phyloP scores from a whole-genome alignment of 495 filamentous ascomycete genomes.

The Annulohypoxylon bovei region DNA sequence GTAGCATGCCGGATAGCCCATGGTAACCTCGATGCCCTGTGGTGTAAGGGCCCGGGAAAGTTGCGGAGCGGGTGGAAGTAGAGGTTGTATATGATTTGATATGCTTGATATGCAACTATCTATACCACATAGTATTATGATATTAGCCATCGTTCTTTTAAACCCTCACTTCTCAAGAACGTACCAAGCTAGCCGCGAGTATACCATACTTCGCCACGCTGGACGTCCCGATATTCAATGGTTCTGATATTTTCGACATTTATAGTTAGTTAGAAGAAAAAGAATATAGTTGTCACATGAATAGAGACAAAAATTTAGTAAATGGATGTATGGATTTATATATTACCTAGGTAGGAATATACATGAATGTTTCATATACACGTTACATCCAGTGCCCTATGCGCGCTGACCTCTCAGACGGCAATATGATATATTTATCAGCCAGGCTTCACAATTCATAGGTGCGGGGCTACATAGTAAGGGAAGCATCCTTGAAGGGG shows the following conservation, averaged over 20 bases:
- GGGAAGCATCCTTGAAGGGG: not conserved
- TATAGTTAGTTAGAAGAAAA: not conserved
- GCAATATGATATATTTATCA: not conserved
- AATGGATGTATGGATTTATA: not conserved
- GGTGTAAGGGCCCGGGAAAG: slow-evolving; percentile 61
- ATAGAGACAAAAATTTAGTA: not conserved
- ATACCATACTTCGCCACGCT: slow-evolving; percentile 18
- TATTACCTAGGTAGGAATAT: not conserved
- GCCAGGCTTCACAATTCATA: not conserved
- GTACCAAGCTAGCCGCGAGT: slow-evolving; percentile 23
- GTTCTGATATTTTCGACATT: slow-evolving; percentile 11
- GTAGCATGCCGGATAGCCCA: slow-evolving; percentile 33
- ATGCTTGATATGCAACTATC: slow-evolving; percentile 21
- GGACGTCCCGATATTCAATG: slow-evolving; percentile 12
- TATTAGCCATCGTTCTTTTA: slow-evolving; percentile 1
- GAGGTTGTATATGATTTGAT: slow-evolving; percentile 55
- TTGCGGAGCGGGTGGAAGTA: slow-evolving; percentile 60
- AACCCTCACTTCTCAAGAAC: not conserved
- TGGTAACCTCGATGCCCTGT: slow-evolving; percentile 30
- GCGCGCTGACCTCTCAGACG: not conserved
- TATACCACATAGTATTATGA: not conserved
- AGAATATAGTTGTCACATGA: not conserved
- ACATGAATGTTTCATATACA: not conserved
- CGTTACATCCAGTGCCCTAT: not conserved
- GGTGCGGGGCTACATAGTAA: not conserved